Base-by-base conservation (phyloP, 345 rosid species). In the Camelina sativa region DNA sequence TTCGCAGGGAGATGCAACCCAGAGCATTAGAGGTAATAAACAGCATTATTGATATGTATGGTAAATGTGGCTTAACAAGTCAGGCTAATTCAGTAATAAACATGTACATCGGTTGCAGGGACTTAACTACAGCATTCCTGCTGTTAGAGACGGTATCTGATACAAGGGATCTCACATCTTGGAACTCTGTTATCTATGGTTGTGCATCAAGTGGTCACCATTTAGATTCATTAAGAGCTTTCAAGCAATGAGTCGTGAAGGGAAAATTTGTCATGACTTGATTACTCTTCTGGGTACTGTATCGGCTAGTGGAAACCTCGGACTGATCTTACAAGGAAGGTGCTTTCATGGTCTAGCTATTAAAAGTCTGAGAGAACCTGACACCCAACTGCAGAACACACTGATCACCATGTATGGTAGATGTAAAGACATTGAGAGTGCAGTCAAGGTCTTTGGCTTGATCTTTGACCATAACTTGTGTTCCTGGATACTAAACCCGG, bases 321-420 rank as follows among this genome's bases (percentile, higher is more conserved):
- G 77, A 69, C 62, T 74, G 72, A 25, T 65, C 58, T 74, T 62
- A 56, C 71, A 80, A 67, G 91, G 89, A 66, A 75, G 73, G 69
- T 74, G 72, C 55, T 73, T 87, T 72, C 91, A 87, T 25, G 85
- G 83, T 8, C 76, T 85, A 56, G 74, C 88, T 76, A 57, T 81
- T 37, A 84, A 85, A 70, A 82, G 83, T 67, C 30, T 56, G 35
- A 65, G 62, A 65, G 84, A 78, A 63, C 75, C 55, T 32, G 80
- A 85, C 43, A 80, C 67, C 34, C 82, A 80, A n/a, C 73, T 86
- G 60, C 85, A 81, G 77, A 86, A 89, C 80, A 82, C 85, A 2
- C 73, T 87, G 69, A 81, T 85, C 56, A 76, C 87, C 32, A 87
- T 87, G 95, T 87, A 87, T 64, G 84, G 88, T 56, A 85, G 89